A percentile compares a stretch with the other conserved stretches of the same genome.
These are phyloP conservation scores for Apophysomyces variabilis DNA, from an alignment of 371 early-diverging fungal genomes.

Conservation along the genomic window DNA sequence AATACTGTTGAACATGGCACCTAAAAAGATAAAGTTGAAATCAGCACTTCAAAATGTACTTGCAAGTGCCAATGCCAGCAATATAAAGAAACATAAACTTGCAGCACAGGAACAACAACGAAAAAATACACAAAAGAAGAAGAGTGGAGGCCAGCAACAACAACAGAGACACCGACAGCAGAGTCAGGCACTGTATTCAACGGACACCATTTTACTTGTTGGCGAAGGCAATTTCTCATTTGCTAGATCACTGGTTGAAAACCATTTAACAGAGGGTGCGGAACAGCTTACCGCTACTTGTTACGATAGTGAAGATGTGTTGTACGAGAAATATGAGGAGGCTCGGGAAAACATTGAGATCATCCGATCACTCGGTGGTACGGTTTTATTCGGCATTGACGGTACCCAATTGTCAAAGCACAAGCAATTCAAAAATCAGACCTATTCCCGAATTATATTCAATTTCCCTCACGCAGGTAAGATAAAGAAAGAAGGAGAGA, in stretches of 20 bases:
- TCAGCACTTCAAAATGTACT: slow-evolving; percentile 17
- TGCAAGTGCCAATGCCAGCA: background rate
- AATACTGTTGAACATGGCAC: background rate
- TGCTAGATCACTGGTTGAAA: slow-evolving; percentile 67
- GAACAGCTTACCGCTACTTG: slow-evolving; percentile 75
- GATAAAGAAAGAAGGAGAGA: background rate
- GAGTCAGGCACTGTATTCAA: slow-evolving; percentile 44
- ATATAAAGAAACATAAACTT: slow-evolving; percentile 2
- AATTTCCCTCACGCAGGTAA: slow-evolving; percentile 95
- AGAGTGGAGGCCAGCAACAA: slow-evolving; percentile 20
- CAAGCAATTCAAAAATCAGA: slow-evolving; percentile 57
- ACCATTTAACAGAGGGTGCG: slow-evolving; percentile 50
- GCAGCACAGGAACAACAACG: slow-evolving; percentile 3
- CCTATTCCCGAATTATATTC: slow-evolving; percentile 87
- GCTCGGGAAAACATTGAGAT: slow-evolving; percentile 68
- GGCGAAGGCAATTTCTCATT: slow-evolving; percentile 93
- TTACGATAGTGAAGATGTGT: slow-evolving; percentile 71
- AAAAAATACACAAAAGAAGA: slow-evolving; percentile 19
- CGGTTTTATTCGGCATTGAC: slow-evolving; percentile 81
- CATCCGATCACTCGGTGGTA: slow-evolving; percentile 62
- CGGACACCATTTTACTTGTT: slow-evolving; percentile 65
- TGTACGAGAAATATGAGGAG: slow-evolving; percentile 81
- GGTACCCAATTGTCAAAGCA: slow-evolving; percentile 71
- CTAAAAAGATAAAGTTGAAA: slow-evolving; percentile 23
- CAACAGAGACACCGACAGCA: slow-evolving; percentile 21